Evolutionary conservation across 495 filamentous ascomycete species (phyloP), one percentile per base, ranked within the genome.

Genomic region (Xylaria cubensis): DNA sequence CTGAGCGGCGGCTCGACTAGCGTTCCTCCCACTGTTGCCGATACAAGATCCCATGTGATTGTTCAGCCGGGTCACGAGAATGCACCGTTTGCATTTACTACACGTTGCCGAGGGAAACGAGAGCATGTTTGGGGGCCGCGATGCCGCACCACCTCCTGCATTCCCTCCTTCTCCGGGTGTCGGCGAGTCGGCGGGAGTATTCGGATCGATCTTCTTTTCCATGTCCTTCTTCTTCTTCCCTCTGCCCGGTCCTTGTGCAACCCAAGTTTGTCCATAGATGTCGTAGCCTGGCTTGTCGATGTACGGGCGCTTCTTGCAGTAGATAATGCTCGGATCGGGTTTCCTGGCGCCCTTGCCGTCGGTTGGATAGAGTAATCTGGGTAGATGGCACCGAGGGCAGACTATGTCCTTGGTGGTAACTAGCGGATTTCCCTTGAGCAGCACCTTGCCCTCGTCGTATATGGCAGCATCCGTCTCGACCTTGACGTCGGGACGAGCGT

Each of bases 11-110:
- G 85, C 84, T 66, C 91, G 86, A 70, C 90, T 91, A 21, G 88
- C 89, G 75, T 88, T 88, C 26, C 93, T 85, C 19, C 92, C 92
- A 59, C 87, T 90, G 50, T 94, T 89, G 39, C 92, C 92, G 75
- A 96, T 89, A 78, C 93, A 95, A 62, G 92, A 90, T 50, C 92
- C 91, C 82, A 96, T 85, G 81, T 96, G 93, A 76, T 93, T 91
- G 75, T 93, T 94, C 50, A 87, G 75, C 13, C 85, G 81, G 59
- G 85, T 85, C 55, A 87, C 85, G 62, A 87, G 77, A 68, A 87
- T 87, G 75, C 85, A 87, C 24, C 85, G 76, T 77, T 87, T 87
- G 80, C 85, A 87, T 70, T 87, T 87, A 78, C 81, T 83, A 72
- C 85, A 87, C 8, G 85, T 87, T 21, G 85, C 85, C 58, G 84